These are phyloP conservation scores for Terfezia boudieri DNA, from an alignment of 495 filamentous ascomycete genomes.

Conservation along the genomic window DNA sequence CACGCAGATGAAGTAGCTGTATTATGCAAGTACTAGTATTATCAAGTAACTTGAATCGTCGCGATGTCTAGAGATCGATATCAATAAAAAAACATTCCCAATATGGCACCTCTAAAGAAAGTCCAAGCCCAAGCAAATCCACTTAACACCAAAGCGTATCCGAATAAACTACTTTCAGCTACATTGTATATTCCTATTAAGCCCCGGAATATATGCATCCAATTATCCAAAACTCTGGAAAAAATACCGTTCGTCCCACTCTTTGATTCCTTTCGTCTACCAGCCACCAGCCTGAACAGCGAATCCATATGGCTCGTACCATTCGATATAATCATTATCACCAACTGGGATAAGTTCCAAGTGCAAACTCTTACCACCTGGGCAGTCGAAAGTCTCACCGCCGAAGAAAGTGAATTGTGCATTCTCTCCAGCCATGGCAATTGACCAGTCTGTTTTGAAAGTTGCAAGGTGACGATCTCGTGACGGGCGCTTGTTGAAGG, in stretches of 20 bases:
- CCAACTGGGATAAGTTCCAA: background rate
- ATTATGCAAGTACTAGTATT: too few relatives aligned
- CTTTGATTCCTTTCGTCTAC: background rate
- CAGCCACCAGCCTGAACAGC: background rate
- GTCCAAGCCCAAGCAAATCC: background rate
- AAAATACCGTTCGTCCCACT: background rate
- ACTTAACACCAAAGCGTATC: background rate
- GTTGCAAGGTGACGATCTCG: background rate
- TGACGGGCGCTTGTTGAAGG: background rate
- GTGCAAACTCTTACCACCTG: background rate
- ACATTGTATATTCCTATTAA: background rate
- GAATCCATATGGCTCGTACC: background rate
- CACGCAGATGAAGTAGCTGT: too few relatives aligned
- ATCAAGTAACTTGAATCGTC: too few relatives aligned
- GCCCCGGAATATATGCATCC: background rate
- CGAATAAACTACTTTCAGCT: background rate
- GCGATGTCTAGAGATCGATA: too few relatives aligned
- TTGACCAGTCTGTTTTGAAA: background rate
- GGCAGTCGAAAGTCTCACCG: background rate
- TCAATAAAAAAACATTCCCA: too few relatives aligned
- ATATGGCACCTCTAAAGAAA: background rate
- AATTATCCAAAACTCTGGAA: background rate
- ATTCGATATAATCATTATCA: background rate
- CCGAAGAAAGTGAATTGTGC: background rate
- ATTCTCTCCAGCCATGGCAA: background rate